phyloP scores from a whole-genome alignment of 148 eudicot genomes.

The Heliosperma pusillum region DNA sequence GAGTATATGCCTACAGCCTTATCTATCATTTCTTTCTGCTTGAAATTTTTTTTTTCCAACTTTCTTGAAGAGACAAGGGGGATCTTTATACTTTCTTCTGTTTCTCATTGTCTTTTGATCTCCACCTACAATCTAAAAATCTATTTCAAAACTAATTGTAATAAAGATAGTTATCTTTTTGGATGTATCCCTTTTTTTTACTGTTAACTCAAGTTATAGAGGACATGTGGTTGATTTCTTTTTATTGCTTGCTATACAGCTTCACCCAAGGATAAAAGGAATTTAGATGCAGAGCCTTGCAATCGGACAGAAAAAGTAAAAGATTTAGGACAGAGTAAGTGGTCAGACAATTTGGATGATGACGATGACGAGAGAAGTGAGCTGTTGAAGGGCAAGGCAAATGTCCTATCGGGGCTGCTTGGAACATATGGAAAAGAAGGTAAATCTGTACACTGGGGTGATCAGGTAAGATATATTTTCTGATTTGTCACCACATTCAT shows the following conservation, averaged over 20 bases:
- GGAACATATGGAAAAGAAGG: slow-evolving; percentile 66
- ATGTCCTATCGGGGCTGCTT: slow-evolving; percentile 50
- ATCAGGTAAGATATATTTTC: slow-evolving; percentile 60
- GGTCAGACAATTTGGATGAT: slow-evolving; percentile 81
- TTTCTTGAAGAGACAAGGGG: too few relatives aligned
- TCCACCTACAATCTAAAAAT: too few relatives aligned
- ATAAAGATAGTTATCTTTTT: not conserved
- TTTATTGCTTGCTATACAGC: slow-evolving; percentile 36
- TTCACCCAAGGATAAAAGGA: slow-evolving; percentile 34
- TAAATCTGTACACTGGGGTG: slow-evolving; percentile 95
- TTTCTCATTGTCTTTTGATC: too few relatives aligned
- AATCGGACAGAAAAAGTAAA: slow-evolving; percentile 60
- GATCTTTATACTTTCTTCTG: too few relatives aligned
- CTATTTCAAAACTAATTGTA: not conserved
- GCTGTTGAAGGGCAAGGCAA: slow-evolving; percentile 35
- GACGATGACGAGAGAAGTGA: slow-evolving; percentile 38
- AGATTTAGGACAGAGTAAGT: slow-evolving; percentile 87
- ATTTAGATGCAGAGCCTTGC: slow-evolving; percentile 37
- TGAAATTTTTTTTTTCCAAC: too few relatives aligned
- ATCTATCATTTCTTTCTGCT: too few relatives aligned
- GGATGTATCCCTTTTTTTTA: not conserved
- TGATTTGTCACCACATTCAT: not conserved
- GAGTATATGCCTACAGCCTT: not conserved
- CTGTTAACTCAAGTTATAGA: not conserved
- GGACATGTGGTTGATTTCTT: slow-evolving; percentile 8